Evolutionary conservation across 495 filamentous ascomycete genomes (phyloP).

Genomic region (Chaetomium fimeti): DNA sequence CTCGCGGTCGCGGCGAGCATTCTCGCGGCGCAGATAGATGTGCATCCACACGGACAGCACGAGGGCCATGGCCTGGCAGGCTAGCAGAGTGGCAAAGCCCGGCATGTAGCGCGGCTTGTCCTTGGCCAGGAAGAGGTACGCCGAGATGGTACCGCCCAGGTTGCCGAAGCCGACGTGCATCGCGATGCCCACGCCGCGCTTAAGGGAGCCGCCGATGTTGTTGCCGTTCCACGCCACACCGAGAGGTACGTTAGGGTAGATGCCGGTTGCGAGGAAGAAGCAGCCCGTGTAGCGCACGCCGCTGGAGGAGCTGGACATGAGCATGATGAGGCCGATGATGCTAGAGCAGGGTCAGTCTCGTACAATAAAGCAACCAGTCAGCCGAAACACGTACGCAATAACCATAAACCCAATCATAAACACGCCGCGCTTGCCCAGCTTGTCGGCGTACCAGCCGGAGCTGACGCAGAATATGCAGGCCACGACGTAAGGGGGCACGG

Average conservation of each 20-base stretch:
- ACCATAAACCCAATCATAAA: conserved; percentile 58
- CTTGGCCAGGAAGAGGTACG: conserved; percentile 62
- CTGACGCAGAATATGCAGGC: conserved; percentile 51
- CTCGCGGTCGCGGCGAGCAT: conserved; percentile 51
- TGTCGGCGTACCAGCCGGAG: conserved; percentile 56
- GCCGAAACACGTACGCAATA: conserved; percentile 35
- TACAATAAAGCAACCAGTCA: not conserved
- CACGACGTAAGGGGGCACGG: conserved; percentile 59
- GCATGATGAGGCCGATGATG: conserved; percentile 64
- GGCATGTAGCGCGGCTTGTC: conserved; percentile 59
- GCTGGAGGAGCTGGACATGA: conserved; percentile 45
- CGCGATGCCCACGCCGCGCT: conserved; percentile 76
- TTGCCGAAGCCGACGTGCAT: conserved; percentile 81
- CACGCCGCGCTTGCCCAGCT: conserved; percentile 47
- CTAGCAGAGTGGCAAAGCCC: conserved; percentile 57
- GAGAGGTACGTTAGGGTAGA: conserved; percentile 73
- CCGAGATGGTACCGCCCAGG: conserved; percentile 68
- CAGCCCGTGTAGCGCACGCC: conserved; percentile 67
- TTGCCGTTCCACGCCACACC: conserved; percentile 79
- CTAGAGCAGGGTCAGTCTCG: conserved; percentile 34
- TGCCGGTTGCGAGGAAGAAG: conserved; percentile 64
- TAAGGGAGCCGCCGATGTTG: conserved; percentile 78
- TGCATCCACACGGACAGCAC: conserved; percentile 55
- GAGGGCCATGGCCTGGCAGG: conserved; percentile 47
- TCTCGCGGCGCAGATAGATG: conserved; percentile 60